A percentile compares a stretch with the other conserved stretches of the same genome.
These are phyloP conservation scores for Lactifluus echinatus DNA, from an alignment of 768 basidiomycete genomes.

Conservation along the genomic window DNA sequence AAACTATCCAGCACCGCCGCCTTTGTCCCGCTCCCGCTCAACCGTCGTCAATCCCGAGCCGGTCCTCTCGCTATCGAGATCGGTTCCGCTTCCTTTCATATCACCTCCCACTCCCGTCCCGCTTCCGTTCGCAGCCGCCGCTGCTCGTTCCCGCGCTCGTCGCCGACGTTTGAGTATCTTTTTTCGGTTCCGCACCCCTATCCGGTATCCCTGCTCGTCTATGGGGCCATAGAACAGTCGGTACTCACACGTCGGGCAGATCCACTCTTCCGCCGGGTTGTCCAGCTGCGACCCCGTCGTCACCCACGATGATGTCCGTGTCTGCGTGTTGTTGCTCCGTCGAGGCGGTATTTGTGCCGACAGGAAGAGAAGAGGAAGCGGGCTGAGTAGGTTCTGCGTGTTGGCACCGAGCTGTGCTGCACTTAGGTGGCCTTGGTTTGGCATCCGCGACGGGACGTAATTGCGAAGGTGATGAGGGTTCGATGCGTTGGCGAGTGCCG, in stretches of 20 bases:
- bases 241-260: constrained; percentile 93
- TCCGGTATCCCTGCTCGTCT: constrained; percentile 56
- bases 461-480: constrained; percentile 95
- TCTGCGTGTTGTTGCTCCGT: constrained; percentile 24
- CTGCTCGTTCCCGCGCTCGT: constrained; percentile 62
- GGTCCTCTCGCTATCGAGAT: constrained; percentile 13
- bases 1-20: background rate
- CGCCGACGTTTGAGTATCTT: constrained; percentile 65
- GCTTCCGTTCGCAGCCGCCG: constrained; percentile 45
- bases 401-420: constrained; percentile 33
- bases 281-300: constrained; percentile 32
- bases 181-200: constrained; percentile 63
- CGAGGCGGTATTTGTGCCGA: constrained; percentile 56
- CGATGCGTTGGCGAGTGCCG: constrained; percentile 82
- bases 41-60: constrained; percentile 12
- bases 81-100: constrained; percentile 24
- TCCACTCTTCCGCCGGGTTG: constrained; percentile 78
- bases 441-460: constrained; percentile 81
- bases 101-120: constrained; percentile 30
- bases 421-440: constrained; percentile 34
- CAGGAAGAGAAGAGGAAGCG: constrained; percentile 57
- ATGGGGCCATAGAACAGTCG: constrained; percentile 87
- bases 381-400: constrained; percentile 45
- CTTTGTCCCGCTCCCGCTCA: constrained; percentile 15
- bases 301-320: constrained; percentile 20